Evolutionary conservation across 2,329 filamentous ascomycete species (phyloP).

Genomic region (Juglanconis sp.): DNA sequence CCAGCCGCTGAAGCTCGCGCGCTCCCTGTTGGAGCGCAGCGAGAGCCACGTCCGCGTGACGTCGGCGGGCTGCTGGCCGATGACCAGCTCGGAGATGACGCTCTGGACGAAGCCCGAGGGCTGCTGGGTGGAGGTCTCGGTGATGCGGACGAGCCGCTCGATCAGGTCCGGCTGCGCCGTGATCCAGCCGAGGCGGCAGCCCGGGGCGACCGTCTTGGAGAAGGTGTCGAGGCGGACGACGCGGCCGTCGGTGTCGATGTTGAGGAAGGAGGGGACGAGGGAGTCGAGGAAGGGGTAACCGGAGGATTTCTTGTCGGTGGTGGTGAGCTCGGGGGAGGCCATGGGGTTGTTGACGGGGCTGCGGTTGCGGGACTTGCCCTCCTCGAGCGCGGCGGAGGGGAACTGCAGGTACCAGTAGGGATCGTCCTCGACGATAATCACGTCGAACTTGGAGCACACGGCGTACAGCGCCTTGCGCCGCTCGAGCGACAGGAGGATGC

Average conservation of each 20-base stretch:
- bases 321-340: conserved; percentile 28
- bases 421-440: conserved; percentile 90
- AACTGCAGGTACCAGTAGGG: conserved; percentile 96
- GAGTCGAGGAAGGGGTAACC: conserved; percentile 80
- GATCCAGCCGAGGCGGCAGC: conserved; percentile 86
- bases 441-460: conserved; percentile 77
- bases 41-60: conserved; percentile 38
- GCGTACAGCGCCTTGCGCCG: conserved; percentile 77
- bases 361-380: conserved; percentile 46
- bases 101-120: conserved; percentile 88
- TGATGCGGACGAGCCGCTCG: conserved; percentile 70
- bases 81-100: conserved; percentile 72
- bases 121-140: conserved; percentile 75
- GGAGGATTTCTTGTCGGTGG: conserved; percentile 38
- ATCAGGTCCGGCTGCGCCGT: conserved; percentile 77
- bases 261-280: conserved; percentile 77
- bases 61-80: conserved; percentile 62
- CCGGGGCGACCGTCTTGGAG: conserved; percentile 87
- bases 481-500: conserved; percentile 68
- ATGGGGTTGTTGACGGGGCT: conserved; percentile 29
- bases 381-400: conserved; percentile 60
- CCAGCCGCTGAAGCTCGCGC: conserved; percentile 60
- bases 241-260: conserved; percentile 77
- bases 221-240: conserved; percentile 91
- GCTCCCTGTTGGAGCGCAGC: conserved; percentile 45